Evolutionary conservation across 495 filamentous ascomycete genomes (phyloP).

Genomic region (Podospora pseudoanserina): DNA sequence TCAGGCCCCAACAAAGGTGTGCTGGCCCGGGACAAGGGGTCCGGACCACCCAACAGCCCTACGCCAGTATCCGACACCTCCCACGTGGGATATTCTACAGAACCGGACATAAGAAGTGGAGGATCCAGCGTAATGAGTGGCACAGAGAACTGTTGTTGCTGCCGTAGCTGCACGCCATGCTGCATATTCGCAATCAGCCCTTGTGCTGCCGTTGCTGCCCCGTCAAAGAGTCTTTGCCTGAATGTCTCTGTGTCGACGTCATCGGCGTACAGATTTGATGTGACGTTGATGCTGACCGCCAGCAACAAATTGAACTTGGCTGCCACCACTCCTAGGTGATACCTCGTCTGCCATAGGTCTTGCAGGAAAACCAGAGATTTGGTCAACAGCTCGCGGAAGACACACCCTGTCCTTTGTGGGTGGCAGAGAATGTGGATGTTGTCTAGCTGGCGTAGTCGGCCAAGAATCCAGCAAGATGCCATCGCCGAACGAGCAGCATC

Average conservation of each 20-base stretch:
- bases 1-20: slow-evolving; percentile 8
- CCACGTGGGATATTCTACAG: slow-evolving; percentile 1
- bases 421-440: slow-evolving; percentile 6
- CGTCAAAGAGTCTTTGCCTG: slow-evolving; percentile 5
- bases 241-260: not conserved
- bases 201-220: slow-evolving; percentile 15
- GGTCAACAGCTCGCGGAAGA: slow-evolving; percentile 16
- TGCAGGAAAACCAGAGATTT: slow-evolving; percentile 10
- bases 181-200: slow-evolving; percentile 13
- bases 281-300: slow-evolving; percentile 9
- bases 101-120: not conserved
- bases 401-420: slow-evolving; percentile 14
- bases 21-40: slow-evolving; percentile 1
- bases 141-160: not conserved
- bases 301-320: slow-evolving; percentile 18
- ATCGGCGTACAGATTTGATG: slow-evolving; percentile 11
- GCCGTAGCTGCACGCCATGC: slow-evolving; percentile 8
- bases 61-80: not conserved
- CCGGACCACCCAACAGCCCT: not conserved
- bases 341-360: slow-evolving; percentile 10
- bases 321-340: slow-evolving; percentile 17
- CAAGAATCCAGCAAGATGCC: slow-evolving; percentile 13
- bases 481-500: slow-evolving; percentile 19
- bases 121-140: not conserved
- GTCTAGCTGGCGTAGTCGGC: slow-evolving; percentile 9